These are phyloP conservation scores for Triticum monococcum DNA, from an alignment of 176 grass and related monocot species.

Conservation along the genomic window DNA sequence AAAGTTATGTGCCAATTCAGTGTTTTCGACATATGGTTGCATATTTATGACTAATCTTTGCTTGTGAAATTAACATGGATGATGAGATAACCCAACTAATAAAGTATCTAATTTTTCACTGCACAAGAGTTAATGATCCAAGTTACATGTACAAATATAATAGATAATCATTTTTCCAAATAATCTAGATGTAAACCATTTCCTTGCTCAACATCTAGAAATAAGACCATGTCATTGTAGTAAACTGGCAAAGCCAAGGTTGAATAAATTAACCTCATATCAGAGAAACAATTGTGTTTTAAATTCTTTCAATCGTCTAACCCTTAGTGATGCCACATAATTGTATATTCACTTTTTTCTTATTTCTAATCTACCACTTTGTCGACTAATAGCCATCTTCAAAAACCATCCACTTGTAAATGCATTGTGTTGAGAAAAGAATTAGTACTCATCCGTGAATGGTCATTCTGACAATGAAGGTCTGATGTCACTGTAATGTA, in stretches of 20 bases:
- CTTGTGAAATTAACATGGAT: not conserved
- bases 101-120: not conserved
- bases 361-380: not conserved
- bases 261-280: not conserved
- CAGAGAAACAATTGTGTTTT: no score
- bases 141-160: not conserved
- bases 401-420: not conserved
- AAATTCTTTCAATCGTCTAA: no score
- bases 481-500: not conserved
- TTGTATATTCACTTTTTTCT: not conserved
- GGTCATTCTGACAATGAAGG: not conserved
- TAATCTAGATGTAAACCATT: not conserved
- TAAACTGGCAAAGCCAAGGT: not conserved
- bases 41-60: not conserved
- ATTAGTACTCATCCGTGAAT: not conserved
- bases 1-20: not conserved
- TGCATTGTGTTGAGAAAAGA: not conserved
- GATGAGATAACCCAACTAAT: not conserved
- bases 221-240: not conserved
- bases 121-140: not conserved
- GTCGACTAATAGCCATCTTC: not conserved
- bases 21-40: not conserved
- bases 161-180: not conserved
- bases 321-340: not conserved
- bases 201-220: not conserved